Evolutionary conservation across 768 basidiomycete genomes (phyloP), one percentile per base, ranked within the genome.

Genomic region (Leccinum incarnatum): DNA sequence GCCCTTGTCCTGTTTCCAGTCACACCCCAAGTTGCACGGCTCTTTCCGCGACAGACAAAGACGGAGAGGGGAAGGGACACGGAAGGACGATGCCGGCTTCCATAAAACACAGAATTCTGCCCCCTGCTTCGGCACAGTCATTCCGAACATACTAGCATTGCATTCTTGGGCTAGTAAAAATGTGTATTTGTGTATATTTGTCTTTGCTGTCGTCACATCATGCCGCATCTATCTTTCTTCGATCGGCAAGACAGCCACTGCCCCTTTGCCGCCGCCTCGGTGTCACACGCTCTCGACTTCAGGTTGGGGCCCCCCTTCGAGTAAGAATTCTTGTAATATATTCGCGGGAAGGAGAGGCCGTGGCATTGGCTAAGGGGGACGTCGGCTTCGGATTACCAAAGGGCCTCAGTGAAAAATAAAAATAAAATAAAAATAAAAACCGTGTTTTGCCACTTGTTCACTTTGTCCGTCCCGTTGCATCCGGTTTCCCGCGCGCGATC

Each of bases 311-410:
- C 19, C 47, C 42, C 42, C 11, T 61, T 61, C 60, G 60, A 53
- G 15, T 37, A 53, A 46, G 19, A 19, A 19, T 42, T 19, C n/a
- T 40, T 11, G 40, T 42, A n/a, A 34, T 25, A 65, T 63, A 67
- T 54, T 65, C 65, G 65, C 64, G 65, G 64, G 65, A 65, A 54
- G 54, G 42, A 17, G 8, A 5, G 19, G 14, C 40, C 48, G 17
- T 50, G n/a, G 7, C n/a, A 42, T 11, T 45, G 42, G 42, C 11
- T 5, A 45, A 45, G n/a, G 42, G 11, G 42, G 42, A 19, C 19
- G 5, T 10, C 42, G 19, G 42, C n/a, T 42, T 42, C 42, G n/a
- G 42, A 42, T 19, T 42, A n/a, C 42, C 10, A n/a, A 45, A 11
- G 37, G n/a, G n/a, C 10, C 40, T 8, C n/a, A 17, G 40, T 42